These are phyloP conservation scores for Lactifluus volemus DNA, from an alignment of 768 basidiomycete genomes.

Conservation along the genomic window DNA sequence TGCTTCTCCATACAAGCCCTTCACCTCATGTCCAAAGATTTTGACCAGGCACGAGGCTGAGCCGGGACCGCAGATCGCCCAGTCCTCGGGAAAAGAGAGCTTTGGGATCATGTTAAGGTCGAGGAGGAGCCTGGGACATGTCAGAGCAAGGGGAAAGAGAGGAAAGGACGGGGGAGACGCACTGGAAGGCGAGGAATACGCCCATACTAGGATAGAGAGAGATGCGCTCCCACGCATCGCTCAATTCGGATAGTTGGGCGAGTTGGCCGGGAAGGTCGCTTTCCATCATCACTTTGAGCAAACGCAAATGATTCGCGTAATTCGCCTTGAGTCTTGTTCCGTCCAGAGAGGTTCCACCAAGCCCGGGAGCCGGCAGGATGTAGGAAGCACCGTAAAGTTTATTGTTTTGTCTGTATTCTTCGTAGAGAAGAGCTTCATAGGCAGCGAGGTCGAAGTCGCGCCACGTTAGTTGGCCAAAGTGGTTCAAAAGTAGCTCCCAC, in stretches of 20 bases:
- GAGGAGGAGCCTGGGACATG: constrained; percentile 26
- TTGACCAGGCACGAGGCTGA: constrained; percentile 56
- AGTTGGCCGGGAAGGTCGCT: constrained; percentile 43
- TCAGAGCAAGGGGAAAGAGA: not conserved
- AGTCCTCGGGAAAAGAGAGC: constrained; percentile 54
- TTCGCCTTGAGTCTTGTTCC: constrained; percentile 24
- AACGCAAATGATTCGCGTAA: constrained; percentile 54
- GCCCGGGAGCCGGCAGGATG: constrained; percentile 58
- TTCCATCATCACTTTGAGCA: constrained; percentile 42
- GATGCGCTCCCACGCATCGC: constrained; percentile 49
- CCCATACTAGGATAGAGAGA: constrained; percentile 64
- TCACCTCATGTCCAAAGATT: constrained; percentile 45
- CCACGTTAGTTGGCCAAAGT: constrained; percentile 57
- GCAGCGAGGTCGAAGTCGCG: constrained; percentile 39
- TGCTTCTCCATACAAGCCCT: constrained; percentile 44
- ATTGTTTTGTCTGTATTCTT: constrained; percentile 30
- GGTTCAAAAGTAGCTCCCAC: constrained; percentile 48
- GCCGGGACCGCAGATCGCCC: constrained; percentile 62
- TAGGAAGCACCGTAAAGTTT: constrained; percentile 65
- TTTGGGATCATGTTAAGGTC: constrained; percentile 31
- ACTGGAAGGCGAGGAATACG: constrained; percentile 66
- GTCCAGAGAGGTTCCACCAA: constrained; percentile 29
- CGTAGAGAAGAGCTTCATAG: constrained; percentile 46
- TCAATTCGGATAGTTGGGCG: constrained; percentile 41
- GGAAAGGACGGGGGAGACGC: not conserved